A percentile compares a stretch with the other conserved stretches of the same genome.
phyloP scores from a whole-genome alignment of 345 rosid genomes.

The Linum tenue region DNA sequence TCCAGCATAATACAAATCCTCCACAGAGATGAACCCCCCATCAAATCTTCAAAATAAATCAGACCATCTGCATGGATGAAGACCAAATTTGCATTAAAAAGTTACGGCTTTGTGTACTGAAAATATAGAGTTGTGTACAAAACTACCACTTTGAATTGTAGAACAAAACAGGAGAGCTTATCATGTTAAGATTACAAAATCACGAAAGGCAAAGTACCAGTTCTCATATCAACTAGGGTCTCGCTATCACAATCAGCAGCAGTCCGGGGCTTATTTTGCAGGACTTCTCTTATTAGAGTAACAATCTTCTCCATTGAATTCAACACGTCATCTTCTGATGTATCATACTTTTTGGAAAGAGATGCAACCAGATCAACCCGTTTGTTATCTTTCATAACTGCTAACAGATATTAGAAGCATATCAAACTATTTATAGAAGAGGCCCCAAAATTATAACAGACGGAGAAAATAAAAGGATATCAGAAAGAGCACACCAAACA shows the following conservation, averaged over 20 bases:
- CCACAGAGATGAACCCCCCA: conserved; percentile 66
- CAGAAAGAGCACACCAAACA: neutral
- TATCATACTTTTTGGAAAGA: conserved; percentile 65
- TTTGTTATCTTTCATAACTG: conserved; percentile 67
- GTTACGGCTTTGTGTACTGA: no score
- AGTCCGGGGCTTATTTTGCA: conserved; percentile 46
- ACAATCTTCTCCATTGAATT: conserved; percentile 57
- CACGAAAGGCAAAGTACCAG: conserved; percentile 32
- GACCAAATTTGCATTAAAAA: no score
- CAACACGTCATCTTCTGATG: conserved; percentile 78
- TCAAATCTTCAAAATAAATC: conserved; percentile 68
- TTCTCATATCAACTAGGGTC: conserved; percentile 48
- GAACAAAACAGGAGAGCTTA: no score
- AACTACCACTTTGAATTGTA: no score
- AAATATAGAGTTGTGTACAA: no score
- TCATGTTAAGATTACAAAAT: no score
- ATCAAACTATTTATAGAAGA: conserved; percentile 8
- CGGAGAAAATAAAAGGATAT: neutral
- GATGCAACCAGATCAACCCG: conserved; percentile 77
- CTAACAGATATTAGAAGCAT: neutral
- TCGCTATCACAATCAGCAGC: conserved; percentile 58
- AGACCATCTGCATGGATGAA: conserved; percentile 60
- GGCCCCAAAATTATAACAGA: neutral
- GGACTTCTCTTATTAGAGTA: conserved; percentile 46
- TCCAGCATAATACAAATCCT: conserved; percentile 54